Evolutionary conservation across 306 rosid genomes (phyloP), one percentile per base, ranked within the genome.

Genomic region (Pueraria montana): DNA sequence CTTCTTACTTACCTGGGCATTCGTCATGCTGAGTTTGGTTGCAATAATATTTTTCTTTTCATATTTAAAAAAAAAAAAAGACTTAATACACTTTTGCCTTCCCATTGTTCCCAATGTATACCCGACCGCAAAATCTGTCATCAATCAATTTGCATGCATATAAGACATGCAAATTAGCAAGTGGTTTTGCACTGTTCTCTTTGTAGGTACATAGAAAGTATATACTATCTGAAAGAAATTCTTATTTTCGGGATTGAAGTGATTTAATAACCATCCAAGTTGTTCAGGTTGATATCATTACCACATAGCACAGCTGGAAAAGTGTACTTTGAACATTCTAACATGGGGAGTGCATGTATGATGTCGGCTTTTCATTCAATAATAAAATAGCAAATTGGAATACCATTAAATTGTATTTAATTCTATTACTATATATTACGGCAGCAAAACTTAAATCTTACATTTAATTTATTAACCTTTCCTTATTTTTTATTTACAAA

Each of bases 221-320:
- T 21, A 14, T 13, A 24, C 32, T 20, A 43, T 8, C 0, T 8
- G 42, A 58, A 38, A 34, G 23, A 16, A 74, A 23, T 14, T 21
- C 18, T 43, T 45, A 8, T 14, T 42, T 14, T 63, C 11, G 50
- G 74, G 30, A 32, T 18, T 18, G 48, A 26, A 49, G 48, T 30
- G 24, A 23, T 79, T 68, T 53, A 38, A 38, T 23, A 12, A 36
- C 83, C 58, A 18, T 49, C 63, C 77, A 72, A 72, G 63, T 72
- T 50, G 48, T 50, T 17, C 10, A n/a, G 14, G 24, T 50, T 10
- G 26, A 72, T 27, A 53, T 53, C 49, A 74, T 53, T 74, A 53
- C 2, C 10, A 18, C 52, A 16, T 16, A 4, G 34, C 32, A 32
- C 49, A 74, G 48, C 62, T 52, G 64, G 49, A 73, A 72, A 20